Evolutionary conservation across 1,139 yeast species (phyloP), one percentile per base, ranked within the genome.

Genomic region (Protomyces inouyei): DNA sequence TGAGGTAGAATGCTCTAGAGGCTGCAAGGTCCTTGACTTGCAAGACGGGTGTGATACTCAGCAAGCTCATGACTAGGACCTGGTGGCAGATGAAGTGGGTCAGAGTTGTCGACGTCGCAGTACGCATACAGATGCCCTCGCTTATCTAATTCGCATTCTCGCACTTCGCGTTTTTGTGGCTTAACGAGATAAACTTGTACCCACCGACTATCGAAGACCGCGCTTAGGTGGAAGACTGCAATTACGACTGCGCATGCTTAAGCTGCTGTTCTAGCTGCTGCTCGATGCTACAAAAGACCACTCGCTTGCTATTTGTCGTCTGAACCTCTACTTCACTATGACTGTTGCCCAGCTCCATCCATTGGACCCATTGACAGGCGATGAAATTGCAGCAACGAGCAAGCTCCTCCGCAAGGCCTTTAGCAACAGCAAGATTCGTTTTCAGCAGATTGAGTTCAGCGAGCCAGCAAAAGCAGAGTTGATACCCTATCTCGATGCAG

Each of bases 391-490:
- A 6, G 38, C 38, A 9, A 35, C 54, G 14, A 18, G 55, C 64
- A 48, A 36, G 55, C 43, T 57, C 36, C 38, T 57, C 21, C 53
- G 55, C 23, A 37, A 57, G 51, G 52, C 25, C 16, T 57, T 18
- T 28, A 48, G 48, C n/a, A n/a, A 40, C 5, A 12, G 21, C 25
- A 36, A 37, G 12, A 75, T 85, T 66, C 73, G 79, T 48, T 86
- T 86, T 79, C 87, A 86, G 75, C 85, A 89, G 45, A 79, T 87
- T 68, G 83, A 91, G 37, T 77, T 87, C 67, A 80, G 83, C 73
- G 95, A 87, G 76, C 93, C 93, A 65, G 76, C 83, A 66, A 87
- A 86, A 76, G 77, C 77, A 64, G 82, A 82, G 5, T 85, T 80
- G 75, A 79, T 83, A 68, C 81, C 78, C 43, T 87, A 92, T 92